Percentiles rank a stretch among this genome's conserved stretches.
Evolutionary conservation across 2,329 filamentous ascomycete species (phyloP).

Genomic region (Pseudogymnoascus sp.): DNA sequence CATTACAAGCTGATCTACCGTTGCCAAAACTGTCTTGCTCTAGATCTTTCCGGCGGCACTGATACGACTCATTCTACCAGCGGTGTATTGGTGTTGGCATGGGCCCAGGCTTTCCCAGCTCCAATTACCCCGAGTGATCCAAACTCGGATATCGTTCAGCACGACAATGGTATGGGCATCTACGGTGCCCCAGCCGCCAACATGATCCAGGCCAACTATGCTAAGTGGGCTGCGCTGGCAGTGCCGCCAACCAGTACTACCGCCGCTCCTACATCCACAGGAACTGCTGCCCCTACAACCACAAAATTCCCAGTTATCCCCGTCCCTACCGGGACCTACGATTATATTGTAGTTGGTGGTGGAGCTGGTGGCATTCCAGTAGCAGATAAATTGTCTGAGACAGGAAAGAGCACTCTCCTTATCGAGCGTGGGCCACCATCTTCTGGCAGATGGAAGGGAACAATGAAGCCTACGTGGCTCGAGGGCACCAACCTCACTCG

Average conservation of each 20-base stretch:
- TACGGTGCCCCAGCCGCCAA: slow-evolving; percentile 41
- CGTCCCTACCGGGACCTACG: not conserved
- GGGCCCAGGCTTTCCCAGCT: slow-evolving; percentile 41
- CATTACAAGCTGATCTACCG: slow-evolving; percentile 6
- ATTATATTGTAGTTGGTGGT: slow-evolving; percentile 11
- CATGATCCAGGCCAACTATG: slow-evolving; percentile 37
- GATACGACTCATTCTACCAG: slow-evolving; percentile 34
- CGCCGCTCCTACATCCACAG: slow-evolving; percentile 1
- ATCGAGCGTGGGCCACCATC: slow-evolving; percentile 11
- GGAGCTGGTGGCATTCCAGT: slow-evolving; percentile 12
- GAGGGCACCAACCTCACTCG: slow-evolving; percentile 6
- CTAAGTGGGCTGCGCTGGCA: slow-evolving; percentile 27
- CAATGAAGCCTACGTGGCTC: not conserved
- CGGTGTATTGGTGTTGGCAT: slow-evolving; percentile 46
- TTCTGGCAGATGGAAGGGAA: slow-evolving; percentile 2
- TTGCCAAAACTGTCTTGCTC: slow-evolving; percentile 38
- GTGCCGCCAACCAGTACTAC: slow-evolving; percentile 20
- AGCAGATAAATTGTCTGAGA: slow-evolving; percentile 12
- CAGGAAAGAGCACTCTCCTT: slow-evolving; percentile 9
- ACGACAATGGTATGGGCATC: slow-evolving; percentile 49
- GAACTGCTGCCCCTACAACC: not conserved
- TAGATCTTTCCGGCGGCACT: slow-evolving; percentile 42
- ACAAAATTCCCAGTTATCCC: slow-evolving; percentile 15
- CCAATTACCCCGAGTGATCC: slow-evolving; percentile 38
- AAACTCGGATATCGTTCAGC: slow-evolving; percentile 43